phyloP scores from a whole-genome alignment of 768 basidiomycete genomes.

The Russula sp. region DNA sequence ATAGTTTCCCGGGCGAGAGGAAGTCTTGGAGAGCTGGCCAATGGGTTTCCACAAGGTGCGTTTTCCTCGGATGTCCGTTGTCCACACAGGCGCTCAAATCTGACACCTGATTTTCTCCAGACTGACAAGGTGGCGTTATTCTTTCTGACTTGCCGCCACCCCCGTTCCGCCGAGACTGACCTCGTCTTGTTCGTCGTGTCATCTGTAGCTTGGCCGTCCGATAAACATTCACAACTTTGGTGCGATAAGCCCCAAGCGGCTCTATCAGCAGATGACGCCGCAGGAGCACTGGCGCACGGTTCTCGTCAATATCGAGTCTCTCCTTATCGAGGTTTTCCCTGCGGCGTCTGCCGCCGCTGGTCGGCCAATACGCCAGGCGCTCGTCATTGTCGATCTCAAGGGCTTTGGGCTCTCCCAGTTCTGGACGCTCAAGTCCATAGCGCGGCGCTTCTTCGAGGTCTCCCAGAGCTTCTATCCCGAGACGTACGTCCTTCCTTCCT shows the following conservation, averaged over 20 bases:
- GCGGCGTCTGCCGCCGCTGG: conserved; percentile 55
- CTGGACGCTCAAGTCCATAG: conserved; percentile 70
- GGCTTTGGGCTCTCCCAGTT: conserved; percentile 65
- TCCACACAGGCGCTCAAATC: neutral
- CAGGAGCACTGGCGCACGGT: conserved; percentile 50
- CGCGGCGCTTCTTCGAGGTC: conserved; percentile 57
- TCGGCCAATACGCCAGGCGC: conserved; percentile 42
- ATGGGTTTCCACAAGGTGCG: conserved; percentile 72
- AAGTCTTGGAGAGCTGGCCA: conserved; percentile 71
- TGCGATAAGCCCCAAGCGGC: conserved; percentile 48
- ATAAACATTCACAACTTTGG: conserved; percentile 63
- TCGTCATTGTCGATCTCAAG: conserved; percentile 66
- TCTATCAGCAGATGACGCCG: conserved; percentile 52
- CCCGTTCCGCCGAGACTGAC: neutral
- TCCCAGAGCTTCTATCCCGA: conserved; percentile 79
- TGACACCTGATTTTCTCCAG: conserved; percentile 30
- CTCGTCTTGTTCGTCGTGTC: neutral
- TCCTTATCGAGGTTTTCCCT: conserved; percentile 61
- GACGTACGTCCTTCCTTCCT: conserved; percentile 41
- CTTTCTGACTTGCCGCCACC: neutral
- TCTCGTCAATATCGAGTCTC: conserved; percentile 58
- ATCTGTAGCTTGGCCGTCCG: conserved; percentile 57
- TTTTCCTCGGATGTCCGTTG: neutral
- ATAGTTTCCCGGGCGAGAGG: conserved; percentile 64
- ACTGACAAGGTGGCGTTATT: conserved; percentile 53